Percentiles rank a stretch among this genome's conserved stretches.
Evolutionary conservation across 2,329 filamentous ascomycete genomes (phyloP).

Genomic region (Talaromyces sp.): DNA sequence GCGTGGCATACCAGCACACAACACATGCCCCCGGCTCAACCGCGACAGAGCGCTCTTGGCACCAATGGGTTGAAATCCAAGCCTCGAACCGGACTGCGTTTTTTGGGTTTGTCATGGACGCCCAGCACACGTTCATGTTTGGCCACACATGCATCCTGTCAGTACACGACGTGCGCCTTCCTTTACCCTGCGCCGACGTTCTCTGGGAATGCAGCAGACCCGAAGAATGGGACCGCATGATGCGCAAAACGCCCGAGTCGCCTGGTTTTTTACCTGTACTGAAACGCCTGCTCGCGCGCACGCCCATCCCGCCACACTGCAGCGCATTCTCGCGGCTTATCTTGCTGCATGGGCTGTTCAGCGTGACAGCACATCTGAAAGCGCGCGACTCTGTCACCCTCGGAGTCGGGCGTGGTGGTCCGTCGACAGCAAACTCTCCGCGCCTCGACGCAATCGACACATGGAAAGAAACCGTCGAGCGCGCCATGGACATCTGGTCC

Average conservation of each 20-base stretch:
- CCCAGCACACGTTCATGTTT: slow-evolving; percentile 26
- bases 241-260: slow-evolving; percentile 16
- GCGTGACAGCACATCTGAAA: slow-evolving; percentile 22
- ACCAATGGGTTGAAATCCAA: slow-evolving; percentile 23
- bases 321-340: slow-evolving; percentile 22
- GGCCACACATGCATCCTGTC: slow-evolving; percentile 24
- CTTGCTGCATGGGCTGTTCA: slow-evolving; percentile 23
- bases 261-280: slow-evolving; percentile 21
- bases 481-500: slow-evolving; percentile 25
- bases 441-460: slow-evolving; percentile 15
- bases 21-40: slow-evolving; percentile 1
- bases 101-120: slow-evolving; percentile 27
- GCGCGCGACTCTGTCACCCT: slow-evolving; percentile 18
- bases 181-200: slow-evolving; percentile 21
- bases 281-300: slow-evolving; percentile 17
- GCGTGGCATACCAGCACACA: slow-evolving; percentile 16
- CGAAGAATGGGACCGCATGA: slow-evolving; percentile 18
- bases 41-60: slow-evolving; percentile 17
- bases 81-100: slow-evolving; percentile 22
- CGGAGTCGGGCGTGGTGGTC: slow-evolving; percentile 16
- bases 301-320: slow-evolving; percentile 19
- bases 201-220: slow-evolving; percentile 20
- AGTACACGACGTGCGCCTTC: slow-evolving; percentile 22
- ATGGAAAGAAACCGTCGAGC: slow-evolving; percentile 23
- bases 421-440: slow-evolving; percentile 7